A percentile compares a stretch with the other conserved stretches of the same genome.
Evolutionary conservation across 2,329 filamentous ascomycete genomes (phyloP).

Genomic region (Hypoxylon rubiginosum): DNA sequence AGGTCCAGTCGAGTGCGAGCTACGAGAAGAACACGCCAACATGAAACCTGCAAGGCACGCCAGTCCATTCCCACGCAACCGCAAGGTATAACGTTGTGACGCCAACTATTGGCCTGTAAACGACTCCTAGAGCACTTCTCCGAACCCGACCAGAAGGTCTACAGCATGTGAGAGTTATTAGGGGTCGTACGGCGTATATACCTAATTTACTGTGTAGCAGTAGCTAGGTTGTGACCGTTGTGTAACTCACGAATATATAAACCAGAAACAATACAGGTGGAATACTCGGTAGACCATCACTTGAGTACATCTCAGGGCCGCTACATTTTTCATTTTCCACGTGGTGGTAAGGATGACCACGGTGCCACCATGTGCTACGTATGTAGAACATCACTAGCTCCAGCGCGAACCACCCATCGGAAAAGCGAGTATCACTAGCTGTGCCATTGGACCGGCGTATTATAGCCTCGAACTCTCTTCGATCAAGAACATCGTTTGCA

Average conservation of each 20-base stretch:
- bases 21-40: background rate
- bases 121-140: background rate
- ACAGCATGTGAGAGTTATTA: background rate
- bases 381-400: background rate
- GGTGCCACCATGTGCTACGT: background rate
- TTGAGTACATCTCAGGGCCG: background rate
- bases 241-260: background rate
- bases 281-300: background rate
- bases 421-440: background rate
- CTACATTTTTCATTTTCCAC: conserved; percentile 16
- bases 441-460: conserved; percentile 4
- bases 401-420: background rate
- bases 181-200: background rate
- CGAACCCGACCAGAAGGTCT: background rate
- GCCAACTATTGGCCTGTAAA: background rate
- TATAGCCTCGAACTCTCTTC: background rate
- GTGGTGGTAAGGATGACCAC: conserved; percentile 10
- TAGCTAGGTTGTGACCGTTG: background rate
- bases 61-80: background rate
- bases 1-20: background rate
- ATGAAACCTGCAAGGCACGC: background rate
- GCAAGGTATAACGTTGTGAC: background rate
- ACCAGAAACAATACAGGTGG: background rate
- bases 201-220: background rate
- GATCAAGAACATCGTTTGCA: background rate